A percentile compares a stretch with the other conserved stretches of the same genome.
phyloP scores from a whole-genome alignment of 768 basidiomycete species.

The Macrolepiota albuminosa region DNA sequence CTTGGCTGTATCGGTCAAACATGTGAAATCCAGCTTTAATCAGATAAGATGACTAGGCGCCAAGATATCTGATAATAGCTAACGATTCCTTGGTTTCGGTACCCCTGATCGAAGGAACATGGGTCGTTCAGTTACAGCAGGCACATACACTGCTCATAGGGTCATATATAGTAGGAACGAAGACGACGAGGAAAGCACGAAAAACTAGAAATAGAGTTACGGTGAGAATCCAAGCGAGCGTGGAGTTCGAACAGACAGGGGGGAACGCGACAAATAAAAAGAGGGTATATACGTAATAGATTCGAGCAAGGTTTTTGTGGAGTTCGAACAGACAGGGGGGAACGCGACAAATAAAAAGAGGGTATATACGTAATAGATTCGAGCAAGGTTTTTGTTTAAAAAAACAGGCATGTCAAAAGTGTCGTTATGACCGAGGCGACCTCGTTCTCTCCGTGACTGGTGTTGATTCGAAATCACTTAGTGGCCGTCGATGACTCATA shows the following conservation, averaged over 20 bases:
- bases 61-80: background rate
- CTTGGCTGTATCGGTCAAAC: background rate
- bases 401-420: conserved; percentile 12
- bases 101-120: no score
- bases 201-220: conserved; percentile 24
- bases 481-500: conserved; percentile 65
- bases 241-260: conserved; percentile 26
- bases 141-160: conserved; percentile 25
- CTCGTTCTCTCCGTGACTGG: conserved; percentile 53
- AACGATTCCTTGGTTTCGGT: no score
- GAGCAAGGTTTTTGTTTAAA: conserved; percentile 19
- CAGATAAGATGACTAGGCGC: background rate
- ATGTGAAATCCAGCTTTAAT: conserved; percentile 4
- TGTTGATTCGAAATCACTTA: conserved; percentile 68
- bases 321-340: conserved; percentile 21
- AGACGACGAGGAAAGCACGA: conserved; percentile 21
- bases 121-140: conserved; percentile 17
- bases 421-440: conserved; percentile 49
- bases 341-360: conserved; percentile 24
- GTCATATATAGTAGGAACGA: conserved; percentile 25
- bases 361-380: conserved; percentile 47
- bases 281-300: conserved; percentile 46
- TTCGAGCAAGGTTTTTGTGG: conserved; percentile 34
- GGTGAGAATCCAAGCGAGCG: conserved; percentile 54
- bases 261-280: conserved; percentile 20